Evolutionary conservation across 1,139 yeast species (phyloP).

Genomic region (Yamadazyma sp.): DNA sequence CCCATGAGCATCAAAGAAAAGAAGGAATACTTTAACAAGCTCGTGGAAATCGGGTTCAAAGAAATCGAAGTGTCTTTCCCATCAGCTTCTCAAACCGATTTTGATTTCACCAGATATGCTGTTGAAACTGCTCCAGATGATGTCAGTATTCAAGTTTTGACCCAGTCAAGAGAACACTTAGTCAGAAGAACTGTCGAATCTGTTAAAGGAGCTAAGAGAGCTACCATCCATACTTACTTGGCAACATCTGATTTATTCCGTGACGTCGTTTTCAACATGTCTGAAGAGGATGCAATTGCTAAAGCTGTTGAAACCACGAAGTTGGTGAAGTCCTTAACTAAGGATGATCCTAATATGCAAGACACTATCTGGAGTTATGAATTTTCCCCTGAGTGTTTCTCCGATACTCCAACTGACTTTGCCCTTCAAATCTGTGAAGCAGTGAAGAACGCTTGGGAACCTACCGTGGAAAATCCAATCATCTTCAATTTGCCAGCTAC

Average conservation of each 20-base stretch:
- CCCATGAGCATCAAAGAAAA: conserved; percentile 93
- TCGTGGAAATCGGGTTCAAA: conserved; percentile 89
- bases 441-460: conserved; percentile 93
- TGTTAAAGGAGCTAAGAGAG: conserved; percentile 83
- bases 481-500: conserved; percentile 97
- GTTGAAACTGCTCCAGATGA: conserved; percentile 92
- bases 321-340: conserved; percentile 78
- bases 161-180: conserved; percentile 90
- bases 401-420: conserved; percentile 83
- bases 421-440: conserved; percentile 90
- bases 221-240: conserved; percentile 86
- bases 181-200: conserved; percentile 88
- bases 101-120: conserved; percentile 92
- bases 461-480: conserved; percentile 77
- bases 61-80: conserved; percentile 98
- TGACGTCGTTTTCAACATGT: conserved; percentile 85
- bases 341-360: conserved; percentile 74
- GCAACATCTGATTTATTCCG: conserved; percentile 93
- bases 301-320: conserved; percentile 83
- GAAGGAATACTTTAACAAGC: conserved; percentile 80
- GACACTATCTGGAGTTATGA: conserved; percentile 87
- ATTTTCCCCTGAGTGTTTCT: conserved; percentile 93
- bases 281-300: conserved; percentile 73
- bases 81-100: conserved; percentile 92
- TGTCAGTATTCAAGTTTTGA: conserved; percentile 86